phyloP scores from a whole-genome alignment of 805 yeast species.

The Starmerella ratchasimensis region DNA sequence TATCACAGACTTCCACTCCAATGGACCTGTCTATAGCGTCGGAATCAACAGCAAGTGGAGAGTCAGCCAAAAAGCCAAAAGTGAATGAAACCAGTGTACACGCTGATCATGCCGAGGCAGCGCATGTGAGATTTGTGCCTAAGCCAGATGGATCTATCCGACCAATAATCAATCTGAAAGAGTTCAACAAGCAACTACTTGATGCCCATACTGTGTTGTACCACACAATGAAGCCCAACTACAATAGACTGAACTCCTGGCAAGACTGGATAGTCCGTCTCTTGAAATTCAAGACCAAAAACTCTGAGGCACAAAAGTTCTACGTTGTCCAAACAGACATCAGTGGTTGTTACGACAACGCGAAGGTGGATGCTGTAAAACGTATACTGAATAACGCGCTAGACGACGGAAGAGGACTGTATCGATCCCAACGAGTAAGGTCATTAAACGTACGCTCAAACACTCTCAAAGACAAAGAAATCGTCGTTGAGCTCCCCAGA shows the following conservation, averaged over 20 bases:
- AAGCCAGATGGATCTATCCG: conserved; percentile 14
- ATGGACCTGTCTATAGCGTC: too few relatives aligned
- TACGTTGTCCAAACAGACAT: conserved; percentile 62
- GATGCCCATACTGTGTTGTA: conserved; percentile 22
- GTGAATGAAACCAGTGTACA: not conserved
- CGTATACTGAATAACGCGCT: conserved; percentile 3
- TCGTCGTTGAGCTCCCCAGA: not conserved
- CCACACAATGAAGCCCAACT: conserved; percentile 30
- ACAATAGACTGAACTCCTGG: conserved; percentile 17
- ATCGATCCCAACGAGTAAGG: not conserved
- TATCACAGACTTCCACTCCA: too few relatives aligned
- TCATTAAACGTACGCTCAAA: not conserved
- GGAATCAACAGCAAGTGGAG: too few relatives aligned
- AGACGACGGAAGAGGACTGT: not conserved
- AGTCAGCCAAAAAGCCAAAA: too few relatives aligned
- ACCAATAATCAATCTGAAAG: conserved; percentile 15
- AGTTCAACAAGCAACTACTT: conserved; percentile 7
- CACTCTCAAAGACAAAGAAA: not conserved
- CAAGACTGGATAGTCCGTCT: conserved; percentile 32
- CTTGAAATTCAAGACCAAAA: conserved; percentile 26
- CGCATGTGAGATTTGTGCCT: conserved; percentile 25
- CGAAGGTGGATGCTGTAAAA: conserved; percentile 24
- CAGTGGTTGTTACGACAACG: conserved; percentile 59
- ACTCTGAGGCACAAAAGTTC: conserved; percentile 27
- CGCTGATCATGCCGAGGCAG: conserved; percentile 31